Percentiles rank a stretch among this genome's conserved stretches.
Conservation (phyloP, 768 basidiomycete species). For the Udeniomyces megalosporus region DNA sequence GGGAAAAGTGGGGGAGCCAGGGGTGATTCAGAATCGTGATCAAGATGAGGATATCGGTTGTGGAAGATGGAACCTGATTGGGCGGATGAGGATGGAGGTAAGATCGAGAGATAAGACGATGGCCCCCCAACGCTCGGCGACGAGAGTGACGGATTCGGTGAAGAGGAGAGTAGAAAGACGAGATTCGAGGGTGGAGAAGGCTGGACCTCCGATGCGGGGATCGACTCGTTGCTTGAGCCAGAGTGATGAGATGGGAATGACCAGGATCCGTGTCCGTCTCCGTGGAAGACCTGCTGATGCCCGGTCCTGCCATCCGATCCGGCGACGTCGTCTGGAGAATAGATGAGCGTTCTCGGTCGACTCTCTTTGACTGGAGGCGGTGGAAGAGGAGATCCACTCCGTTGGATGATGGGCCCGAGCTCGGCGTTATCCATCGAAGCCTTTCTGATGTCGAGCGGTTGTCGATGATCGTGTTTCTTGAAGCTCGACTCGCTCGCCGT, state of each 20-base stretch:
- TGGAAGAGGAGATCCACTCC: not conserved
- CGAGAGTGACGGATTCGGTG: not conserved
- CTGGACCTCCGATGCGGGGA: no score
- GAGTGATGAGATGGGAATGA: not conserved
- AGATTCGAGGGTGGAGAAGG: not conserved
- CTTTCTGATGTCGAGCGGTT: not conserved
- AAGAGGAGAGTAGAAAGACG: not conserved
- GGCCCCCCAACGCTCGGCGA: no score
- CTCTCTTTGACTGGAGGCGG: not conserved
- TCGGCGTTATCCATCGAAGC: not conserved
- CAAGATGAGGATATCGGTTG: not conserved
- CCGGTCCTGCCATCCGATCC: not conserved
- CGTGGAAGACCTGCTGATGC: not conserved
- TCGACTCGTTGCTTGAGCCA: no score
- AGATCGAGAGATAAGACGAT: not conserved
- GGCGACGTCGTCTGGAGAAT: not conserved
- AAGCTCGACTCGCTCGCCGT: not conserved
- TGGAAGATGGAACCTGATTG: not conserved
- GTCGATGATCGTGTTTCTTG: not conserved
- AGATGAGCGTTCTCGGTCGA: constrained; percentile 12
- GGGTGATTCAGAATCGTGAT: not conserved
- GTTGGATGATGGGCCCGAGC: not conserved
- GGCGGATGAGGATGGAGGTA: not conserved
- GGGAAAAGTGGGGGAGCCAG: constrained; percentile 2
- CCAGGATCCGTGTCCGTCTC: not conserved